These are phyloP conservation scores for Magnusiomyces ingens DNA, from an alignment of 1,139 yeast genomes.

Conservation along the genomic window DNA sequence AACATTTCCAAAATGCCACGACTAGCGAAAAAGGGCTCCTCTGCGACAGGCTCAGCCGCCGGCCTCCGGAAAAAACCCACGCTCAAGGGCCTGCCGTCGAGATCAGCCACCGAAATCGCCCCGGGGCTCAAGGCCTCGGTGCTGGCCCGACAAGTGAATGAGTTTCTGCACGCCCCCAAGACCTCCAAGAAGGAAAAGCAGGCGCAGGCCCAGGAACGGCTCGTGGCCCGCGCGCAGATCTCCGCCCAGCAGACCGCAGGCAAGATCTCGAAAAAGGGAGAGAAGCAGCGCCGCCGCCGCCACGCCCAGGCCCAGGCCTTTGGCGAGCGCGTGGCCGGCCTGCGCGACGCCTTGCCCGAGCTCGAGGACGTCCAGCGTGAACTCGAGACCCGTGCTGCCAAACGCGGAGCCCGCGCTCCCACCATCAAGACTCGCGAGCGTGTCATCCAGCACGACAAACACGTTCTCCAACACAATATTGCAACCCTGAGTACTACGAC, in stretches of 20 bases:
- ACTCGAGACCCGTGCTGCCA: background rate
- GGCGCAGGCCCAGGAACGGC: slow-evolving; percentile 40
- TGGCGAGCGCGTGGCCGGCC: background rate
- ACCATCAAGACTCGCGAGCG: background rate
- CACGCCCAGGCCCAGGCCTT: background rate
- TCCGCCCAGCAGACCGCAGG: background rate
- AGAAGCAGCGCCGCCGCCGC: background rate
- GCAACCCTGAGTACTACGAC: background rate
- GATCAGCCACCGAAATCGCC: slow-evolving; percentile 2
- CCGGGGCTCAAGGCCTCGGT: slow-evolving; percentile 9
- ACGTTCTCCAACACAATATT: slow-evolving; percentile 1
- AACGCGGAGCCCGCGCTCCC: no score
- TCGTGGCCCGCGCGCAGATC: background rate
- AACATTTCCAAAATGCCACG: no score
- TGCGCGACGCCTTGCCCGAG: slow-evolving; percentile 1
- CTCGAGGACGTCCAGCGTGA: background rate
- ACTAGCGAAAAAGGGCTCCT: slow-evolving; percentile 14
- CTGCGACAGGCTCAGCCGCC: background rate
- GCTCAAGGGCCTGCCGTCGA: background rate
- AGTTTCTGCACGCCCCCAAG: slow-evolving; percentile 23
- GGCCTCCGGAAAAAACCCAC: background rate
- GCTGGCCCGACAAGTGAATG: slow-evolving; percentile 19
- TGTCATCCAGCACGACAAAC: background rate
- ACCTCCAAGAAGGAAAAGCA: slow-evolving; percentile 28
- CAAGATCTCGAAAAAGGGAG: background rate